Base-by-base conservation (phyloP, 352 stramenopile genomes). In the Albugo candida region DNA sequence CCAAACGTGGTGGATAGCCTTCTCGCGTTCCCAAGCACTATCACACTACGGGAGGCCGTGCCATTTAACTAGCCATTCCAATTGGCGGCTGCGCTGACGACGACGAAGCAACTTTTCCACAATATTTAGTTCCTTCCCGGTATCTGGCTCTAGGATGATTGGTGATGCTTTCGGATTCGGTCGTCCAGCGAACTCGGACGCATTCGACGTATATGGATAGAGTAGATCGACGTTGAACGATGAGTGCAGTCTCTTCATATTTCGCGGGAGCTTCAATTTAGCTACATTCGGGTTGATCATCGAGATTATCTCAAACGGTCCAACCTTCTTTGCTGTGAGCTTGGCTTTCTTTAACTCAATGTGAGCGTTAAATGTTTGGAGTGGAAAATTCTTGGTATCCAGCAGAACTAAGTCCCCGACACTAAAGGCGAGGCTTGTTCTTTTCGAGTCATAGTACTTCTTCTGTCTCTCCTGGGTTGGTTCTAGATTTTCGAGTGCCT, bases 281-380 rank as follows among this genome's bases (percentile, higher is more conserved):
- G 50, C 37, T 12, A 47, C 49, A 24, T 60, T 60, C 1, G 31
- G 13, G 27, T 60, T 49, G 36, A 60, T 40, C 42, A 60, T 54
- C 1, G n/a, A n/a, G n/a, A n/a, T n/a, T n/a, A n/a, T n/a, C n/a
- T n/a, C n/a, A n/a, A n/a, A n/a, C n/a, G n/a, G n/a, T n/a, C n/a
- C n/a, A n/a, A 43, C 21, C 16, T 44, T 17, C 31, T 57, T 56
- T 40, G 47, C 1, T n/a, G n/a, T n/a, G n/a, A n/a, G n/a, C n/a
- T n/a, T n/a, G n/a, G n/a, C n/a, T n/a, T n/a, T n/a, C n/a, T n/a
- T n/a, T n/a, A n/a, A n/a, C n/a, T n/a, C n/a, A n/a, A n/a, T n/a
- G n/a, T n/a, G n/a, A n/a, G n/a, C n/a, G n/a, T 40, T 57, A 12
- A 31, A 14, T 8, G 47, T 38, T 18, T 48, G 43, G 34, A 60